phyloP scores from a whole-genome alignment of 1,284 basidiomycete species.

The Malassezia nana region DNA sequence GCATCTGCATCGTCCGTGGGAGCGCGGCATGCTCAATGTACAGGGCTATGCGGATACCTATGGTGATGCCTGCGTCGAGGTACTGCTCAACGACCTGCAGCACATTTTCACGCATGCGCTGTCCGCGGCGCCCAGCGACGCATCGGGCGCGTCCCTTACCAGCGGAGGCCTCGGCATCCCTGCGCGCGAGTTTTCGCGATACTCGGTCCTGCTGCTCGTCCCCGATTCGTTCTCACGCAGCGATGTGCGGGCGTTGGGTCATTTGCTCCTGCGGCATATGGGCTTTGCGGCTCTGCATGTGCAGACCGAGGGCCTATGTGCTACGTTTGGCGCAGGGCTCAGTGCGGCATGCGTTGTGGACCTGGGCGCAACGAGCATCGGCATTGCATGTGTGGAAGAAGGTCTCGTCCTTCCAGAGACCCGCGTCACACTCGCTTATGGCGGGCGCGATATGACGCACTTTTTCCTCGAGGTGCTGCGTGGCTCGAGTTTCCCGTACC shows the following conservation, averaged over 20 bases:
- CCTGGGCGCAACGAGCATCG: slow-evolving; percentile 74
- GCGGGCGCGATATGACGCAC: slow-evolving; percentile 84
- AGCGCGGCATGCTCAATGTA: slow-evolving; percentile 34
- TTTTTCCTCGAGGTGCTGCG: slow-evolving; percentile 72
- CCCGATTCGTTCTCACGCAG: slow-evolving; percentile 80
- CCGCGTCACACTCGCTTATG: slow-evolving; percentile 73
- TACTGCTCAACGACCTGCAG: slow-evolving; percentile 36
- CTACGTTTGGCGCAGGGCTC: slow-evolving; percentile 89
- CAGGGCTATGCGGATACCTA: slow-evolving; percentile 35
- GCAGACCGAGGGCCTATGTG: slow-evolving; percentile 64
- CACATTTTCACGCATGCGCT: slow-evolving; percentile 36
- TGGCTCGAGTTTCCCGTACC: slow-evolving; percentile 77
- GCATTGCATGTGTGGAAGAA: slow-evolving; percentile 88
- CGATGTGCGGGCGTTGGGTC: slow-evolving; percentile 70
- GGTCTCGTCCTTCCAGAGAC: slow-evolving; percentile 80
- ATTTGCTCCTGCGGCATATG: slow-evolving; percentile 67
- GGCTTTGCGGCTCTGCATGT: slow-evolving; percentile 51
- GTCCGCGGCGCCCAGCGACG: slow-evolving; percentile 26
- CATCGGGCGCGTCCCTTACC: slow-evolving; percentile 21
- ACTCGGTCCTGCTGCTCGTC: slow-evolving; percentile 77
- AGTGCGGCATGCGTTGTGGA: slow-evolving; percentile 91
- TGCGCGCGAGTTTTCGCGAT: slow-evolving; percentile 39
- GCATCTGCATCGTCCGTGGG: slow-evolving; percentile 42
- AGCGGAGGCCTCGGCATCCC: slow-evolving; percentile 38
- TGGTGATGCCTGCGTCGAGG: slow-evolving; percentile 31